These are phyloP conservation scores for Ceriops tagal DNA, from an alignment of 345 rosid species.

Conservation along the genomic window DNA sequence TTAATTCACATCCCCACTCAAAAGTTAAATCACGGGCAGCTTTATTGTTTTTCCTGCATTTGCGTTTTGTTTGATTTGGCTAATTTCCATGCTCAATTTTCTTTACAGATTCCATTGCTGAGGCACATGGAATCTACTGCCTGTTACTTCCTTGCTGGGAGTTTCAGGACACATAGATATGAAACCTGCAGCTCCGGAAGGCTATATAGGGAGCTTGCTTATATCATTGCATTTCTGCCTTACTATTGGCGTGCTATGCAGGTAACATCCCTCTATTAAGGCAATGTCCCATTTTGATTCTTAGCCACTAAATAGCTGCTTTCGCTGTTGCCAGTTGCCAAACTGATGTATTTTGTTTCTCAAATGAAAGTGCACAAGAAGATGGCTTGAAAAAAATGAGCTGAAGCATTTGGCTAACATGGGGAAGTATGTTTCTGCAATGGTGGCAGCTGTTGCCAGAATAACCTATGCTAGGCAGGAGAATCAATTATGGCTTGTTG, in stretches of 20 bases:
- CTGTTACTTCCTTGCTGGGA: slow-evolving; percentile 77
- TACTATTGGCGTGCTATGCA: slow-evolving; percentile 98
- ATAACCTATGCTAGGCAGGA: slow-evolving; percentile 59
- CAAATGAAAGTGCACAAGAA: slow-evolving; percentile 62
- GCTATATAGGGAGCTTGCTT: slow-evolving; percentile 64
- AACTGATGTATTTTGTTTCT: neutral
- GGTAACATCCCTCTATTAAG: slow-evolving; percentile 29
- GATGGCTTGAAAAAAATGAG: slow-evolving; percentile 84
- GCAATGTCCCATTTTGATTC: neutral
- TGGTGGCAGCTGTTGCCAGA: slow-evolving; percentile 93
- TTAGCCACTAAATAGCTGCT: too few relatives aligned
- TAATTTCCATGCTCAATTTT: neutral
- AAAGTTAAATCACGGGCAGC: neutral
- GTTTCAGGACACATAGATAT: slow-evolving; percentile 58
- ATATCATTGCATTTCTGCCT: slow-evolving; percentile 77
- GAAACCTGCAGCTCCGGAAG: slow-evolving; percentile 67
- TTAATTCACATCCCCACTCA: neutral
- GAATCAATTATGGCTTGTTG: slow-evolving; percentile 44
- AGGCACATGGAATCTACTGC: slow-evolving; percentile 82
- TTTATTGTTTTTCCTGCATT: neutral
- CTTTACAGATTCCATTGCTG: slow-evolving; percentile 65
- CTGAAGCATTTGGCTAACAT: slow-evolving; percentile 69
- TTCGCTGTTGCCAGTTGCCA: neutral
- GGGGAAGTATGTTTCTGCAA: slow-evolving; percentile 96
- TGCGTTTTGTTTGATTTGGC: neutral